These are phyloP conservation scores for Penicillium psychrofluorescens DNA, from an alignment of 495 filamentous ascomycete genomes.

Conservation along the genomic window DNA sequence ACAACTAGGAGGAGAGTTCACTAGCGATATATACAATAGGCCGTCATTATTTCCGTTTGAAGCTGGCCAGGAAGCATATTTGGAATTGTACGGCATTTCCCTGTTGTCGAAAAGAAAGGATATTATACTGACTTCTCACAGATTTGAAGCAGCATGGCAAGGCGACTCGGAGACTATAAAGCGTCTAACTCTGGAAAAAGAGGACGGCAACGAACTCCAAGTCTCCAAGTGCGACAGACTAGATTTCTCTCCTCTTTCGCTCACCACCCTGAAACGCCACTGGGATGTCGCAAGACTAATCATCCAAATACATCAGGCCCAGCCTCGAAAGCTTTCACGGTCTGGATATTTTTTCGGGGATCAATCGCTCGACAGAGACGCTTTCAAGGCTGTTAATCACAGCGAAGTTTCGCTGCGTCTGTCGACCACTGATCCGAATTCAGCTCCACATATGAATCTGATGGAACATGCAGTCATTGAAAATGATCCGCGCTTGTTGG, in stretches of 20 bases:
- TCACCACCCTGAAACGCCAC: constrained; percentile 59
- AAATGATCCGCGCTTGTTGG: constrained; percentile 32
- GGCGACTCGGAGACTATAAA: constrained; percentile 52
- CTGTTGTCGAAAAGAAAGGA: background rate
- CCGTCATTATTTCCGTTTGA: constrained; percentile 30
- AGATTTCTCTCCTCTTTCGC: constrained; percentile 48
- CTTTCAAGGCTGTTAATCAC: constrained; percentile 33
- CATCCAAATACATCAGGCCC: constrained; percentile 56
- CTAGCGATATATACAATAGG: no score
- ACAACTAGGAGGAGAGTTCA: no score
- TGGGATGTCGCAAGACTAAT: constrained; percentile 52
- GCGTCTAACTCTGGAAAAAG: constrained; percentile 37
- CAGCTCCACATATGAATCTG: background rate
- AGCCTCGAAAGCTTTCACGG: constrained; percentile 39
- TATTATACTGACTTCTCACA: constrained; percentile 14
- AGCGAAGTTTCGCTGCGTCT: constrained; percentile 38
- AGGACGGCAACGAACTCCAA: constrained; percentile 38
- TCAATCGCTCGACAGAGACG: constrained; percentile 28
- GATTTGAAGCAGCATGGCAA: constrained; percentile 63
- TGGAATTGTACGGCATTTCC: constrained; percentile 35
- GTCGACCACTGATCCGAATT: constrained; percentile 9
- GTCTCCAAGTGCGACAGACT: constrained; percentile 48
- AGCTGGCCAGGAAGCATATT: constrained; percentile 44
- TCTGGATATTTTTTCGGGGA: constrained; percentile 36
- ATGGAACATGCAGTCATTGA: constrained; percentile 30